Evolutionary conservation across 345 rosid genomes (phyloP).

Genomic region (Camelina laxa): DNA sequence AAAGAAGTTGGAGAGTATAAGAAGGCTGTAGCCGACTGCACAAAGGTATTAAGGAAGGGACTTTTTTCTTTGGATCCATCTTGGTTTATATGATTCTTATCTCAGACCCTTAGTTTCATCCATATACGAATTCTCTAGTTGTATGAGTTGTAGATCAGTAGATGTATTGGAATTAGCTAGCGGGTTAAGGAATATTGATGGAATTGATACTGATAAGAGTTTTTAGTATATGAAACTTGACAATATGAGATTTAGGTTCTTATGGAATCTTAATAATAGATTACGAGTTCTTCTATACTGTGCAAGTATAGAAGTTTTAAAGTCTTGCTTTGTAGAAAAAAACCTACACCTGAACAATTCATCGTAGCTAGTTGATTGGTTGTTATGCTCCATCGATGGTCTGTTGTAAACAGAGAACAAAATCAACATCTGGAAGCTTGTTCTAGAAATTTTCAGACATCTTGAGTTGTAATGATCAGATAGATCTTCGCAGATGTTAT

Average conservation of each 20-base stretch:
- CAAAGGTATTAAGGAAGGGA: constrained; percentile 59
- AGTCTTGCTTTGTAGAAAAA: constrained; percentile 12
- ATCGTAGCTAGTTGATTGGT: not conserved
- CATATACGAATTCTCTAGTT: not conserved
- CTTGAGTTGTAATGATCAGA: not conserved
- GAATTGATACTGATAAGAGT: not conserved
- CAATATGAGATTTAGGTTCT: constrained; percentile 2
- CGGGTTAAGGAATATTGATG: constrained; percentile 8
- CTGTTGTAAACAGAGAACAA: constrained; percentile 2
- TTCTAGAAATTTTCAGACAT: not conserved
- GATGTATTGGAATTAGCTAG: constrained; percentile 1
- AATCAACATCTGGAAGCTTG: constrained; percentile 8
- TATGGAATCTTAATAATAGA: constrained; percentile 18
- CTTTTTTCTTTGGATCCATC: not conserved
- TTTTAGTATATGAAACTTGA: not conserved
- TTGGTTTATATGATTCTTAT: not conserved
- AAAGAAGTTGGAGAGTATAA: constrained; percentile 99
- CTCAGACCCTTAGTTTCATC: constrained; percentile 6
- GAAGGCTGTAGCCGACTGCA: constrained; percentile 96
- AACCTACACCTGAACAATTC: not conserved
- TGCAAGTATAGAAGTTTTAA: not conserved
- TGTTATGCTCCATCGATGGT: constrained; percentile 9
- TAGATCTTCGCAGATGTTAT: not conserved
- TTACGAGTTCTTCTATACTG: constrained; percentile 16
- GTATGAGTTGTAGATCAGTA: not conserved